Evolutionary conservation across 768 basidiomycete genomes (phyloP).

Genomic region (Scleroderma bovista): DNA sequence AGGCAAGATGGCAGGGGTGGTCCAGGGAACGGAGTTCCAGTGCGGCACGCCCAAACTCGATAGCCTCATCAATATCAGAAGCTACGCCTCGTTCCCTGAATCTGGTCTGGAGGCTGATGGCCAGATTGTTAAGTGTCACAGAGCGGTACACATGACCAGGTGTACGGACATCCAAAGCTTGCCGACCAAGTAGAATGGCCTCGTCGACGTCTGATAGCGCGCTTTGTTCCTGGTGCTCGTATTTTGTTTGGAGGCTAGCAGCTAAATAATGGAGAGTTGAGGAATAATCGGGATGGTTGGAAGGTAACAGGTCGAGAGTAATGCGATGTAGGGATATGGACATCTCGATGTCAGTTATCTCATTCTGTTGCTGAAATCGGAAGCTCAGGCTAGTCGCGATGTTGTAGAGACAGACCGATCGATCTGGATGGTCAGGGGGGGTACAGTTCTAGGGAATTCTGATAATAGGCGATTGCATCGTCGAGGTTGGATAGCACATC

Average conservation of each 20-base stretch:
- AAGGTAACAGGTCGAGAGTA: too few relatives aligned
- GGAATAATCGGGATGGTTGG: not conserved
- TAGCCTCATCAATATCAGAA: slow-evolving; percentile 9
- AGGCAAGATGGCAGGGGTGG: not conserved
- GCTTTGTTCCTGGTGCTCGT: not conserved
- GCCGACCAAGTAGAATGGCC: not conserved
- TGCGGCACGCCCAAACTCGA: not conserved
- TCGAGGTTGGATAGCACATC: too few relatives aligned
- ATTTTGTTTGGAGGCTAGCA: not conserved
- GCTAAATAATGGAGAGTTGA: not conserved
- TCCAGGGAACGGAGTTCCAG: not conserved
- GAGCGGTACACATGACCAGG: not conserved
- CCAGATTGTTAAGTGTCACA: slow-evolving; percentile 9
- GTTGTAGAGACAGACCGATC: too few relatives aligned
- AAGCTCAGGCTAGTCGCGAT: too few relatives aligned
- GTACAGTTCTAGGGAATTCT: too few relatives aligned
- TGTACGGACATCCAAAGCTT: not conserved
- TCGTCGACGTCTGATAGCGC: not conserved
- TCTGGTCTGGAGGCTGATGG: slow-evolving; percentile 1
- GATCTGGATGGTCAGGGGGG: too few relatives aligned
- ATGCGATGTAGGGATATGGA: too few relatives aligned
- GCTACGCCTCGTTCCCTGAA: slow-evolving; percentile 6
- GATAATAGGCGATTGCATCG: too few relatives aligned
- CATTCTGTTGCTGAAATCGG: too few relatives aligned
- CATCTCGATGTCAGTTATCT: too few relatives aligned